Evolutionary conservation across 192 early-diverging fungal species (phyloP).

Genomic region (Linderina pennispora): DNA sequence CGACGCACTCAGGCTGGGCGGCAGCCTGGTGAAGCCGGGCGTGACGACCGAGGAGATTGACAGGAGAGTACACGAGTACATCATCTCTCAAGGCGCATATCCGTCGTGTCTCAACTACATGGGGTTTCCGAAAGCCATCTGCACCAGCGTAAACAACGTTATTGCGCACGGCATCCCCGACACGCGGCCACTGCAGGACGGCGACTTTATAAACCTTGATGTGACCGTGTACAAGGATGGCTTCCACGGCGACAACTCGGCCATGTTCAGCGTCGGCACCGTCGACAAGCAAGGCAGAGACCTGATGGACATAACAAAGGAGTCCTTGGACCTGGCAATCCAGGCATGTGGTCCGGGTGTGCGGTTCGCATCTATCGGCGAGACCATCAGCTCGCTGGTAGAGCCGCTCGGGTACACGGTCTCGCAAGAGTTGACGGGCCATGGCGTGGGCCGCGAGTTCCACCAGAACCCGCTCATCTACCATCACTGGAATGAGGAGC

Average conservation of each 20-base stretch:
- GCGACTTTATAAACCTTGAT: constrained; percentile 77
- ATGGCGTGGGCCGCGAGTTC: constrained; percentile 81
- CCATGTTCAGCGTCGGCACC: constrained; percentile 55
- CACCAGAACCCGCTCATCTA: constrained; percentile 77
- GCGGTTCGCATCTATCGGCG: constrained; percentile 60
- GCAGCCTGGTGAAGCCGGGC: constrained; percentile 43
- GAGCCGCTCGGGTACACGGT: constrained; percentile 51
- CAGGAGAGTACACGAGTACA: constrained; percentile 46
- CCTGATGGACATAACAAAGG: constrained; percentile 53
- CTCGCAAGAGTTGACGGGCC: constrained; percentile 72
- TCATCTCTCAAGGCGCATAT: constrained; percentile 54
- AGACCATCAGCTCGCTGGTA: constrained; percentile 49
- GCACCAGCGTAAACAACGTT: constrained; percentile 80
- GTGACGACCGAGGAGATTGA: constrained; percentile 51
- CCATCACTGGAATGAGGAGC: constrained; percentile 70
- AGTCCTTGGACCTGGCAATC: constrained; percentile 57
- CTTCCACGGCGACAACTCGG: constrained; percentile 69
- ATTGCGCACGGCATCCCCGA: constrained; percentile 77
- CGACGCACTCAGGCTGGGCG: constrained; percentile 51
- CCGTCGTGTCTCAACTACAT: constrained; percentile 75
- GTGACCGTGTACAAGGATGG: constrained; percentile 62
- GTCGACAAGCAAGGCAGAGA: constrained; percentile 52
- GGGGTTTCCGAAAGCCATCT: constrained; percentile 69
- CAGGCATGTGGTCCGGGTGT: constrained; percentile 68
- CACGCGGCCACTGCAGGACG: constrained; percentile 49